Evolutionary conservation across 768 basidiomycete species (phyloP).

Genomic region (Boletus sp.): DNA sequence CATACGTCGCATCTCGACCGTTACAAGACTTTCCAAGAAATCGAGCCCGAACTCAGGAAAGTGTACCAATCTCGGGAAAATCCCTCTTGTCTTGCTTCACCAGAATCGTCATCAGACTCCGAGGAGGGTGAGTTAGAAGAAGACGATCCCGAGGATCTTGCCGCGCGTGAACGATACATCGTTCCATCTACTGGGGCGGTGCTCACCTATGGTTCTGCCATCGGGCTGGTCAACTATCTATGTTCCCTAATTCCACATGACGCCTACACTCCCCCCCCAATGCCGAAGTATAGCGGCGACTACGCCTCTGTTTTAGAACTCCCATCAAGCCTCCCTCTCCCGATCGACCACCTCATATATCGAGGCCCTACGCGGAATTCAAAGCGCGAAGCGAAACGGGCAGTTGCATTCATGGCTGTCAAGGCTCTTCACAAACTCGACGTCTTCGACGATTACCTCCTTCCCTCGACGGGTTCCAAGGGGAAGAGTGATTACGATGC

Average conservation of each 20-base stretch:
- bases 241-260: slow-evolving; percentile 77
- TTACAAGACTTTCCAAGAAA: slow-evolving; percentile 55
- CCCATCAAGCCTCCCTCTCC: slow-evolving; percentile 64
- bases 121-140: slow-evolving; percentile 39
- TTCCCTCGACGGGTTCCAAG: slow-evolving; percentile 58
- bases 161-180: slow-evolving; percentile 68
- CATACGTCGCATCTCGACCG: slow-evolving; percentile 51
- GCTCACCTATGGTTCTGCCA: slow-evolving; percentile 74
- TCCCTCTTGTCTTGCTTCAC: slow-evolving; percentile 28
- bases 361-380: slow-evolving; percentile 57
- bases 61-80: slow-evolving; percentile 55
- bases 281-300: slow-evolving; percentile 60
- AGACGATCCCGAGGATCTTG: slow-evolving; percentile 54
- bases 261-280: slow-evolving; percentile 55
- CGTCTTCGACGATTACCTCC: slow-evolving; percentile 78
- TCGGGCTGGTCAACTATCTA: slow-evolving; percentile 68
- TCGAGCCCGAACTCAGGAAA: slow-evolving; percentile 61
- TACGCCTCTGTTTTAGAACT: slow-evolving; percentile 58
- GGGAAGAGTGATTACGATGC: slow-evolving; percentile 51
- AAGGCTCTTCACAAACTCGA: slow-evolving; percentile 63
- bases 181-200: slow-evolving; percentile 71
- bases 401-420: slow-evolving; percentile 77
- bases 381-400: slow-evolving; percentile 81
- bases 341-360: slow-evolving; percentile 50
- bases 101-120: slow-evolving; percentile 24